Base-by-base conservation (phyloP, 805 yeast species). In the Candida vartiovaarae region DNA sequence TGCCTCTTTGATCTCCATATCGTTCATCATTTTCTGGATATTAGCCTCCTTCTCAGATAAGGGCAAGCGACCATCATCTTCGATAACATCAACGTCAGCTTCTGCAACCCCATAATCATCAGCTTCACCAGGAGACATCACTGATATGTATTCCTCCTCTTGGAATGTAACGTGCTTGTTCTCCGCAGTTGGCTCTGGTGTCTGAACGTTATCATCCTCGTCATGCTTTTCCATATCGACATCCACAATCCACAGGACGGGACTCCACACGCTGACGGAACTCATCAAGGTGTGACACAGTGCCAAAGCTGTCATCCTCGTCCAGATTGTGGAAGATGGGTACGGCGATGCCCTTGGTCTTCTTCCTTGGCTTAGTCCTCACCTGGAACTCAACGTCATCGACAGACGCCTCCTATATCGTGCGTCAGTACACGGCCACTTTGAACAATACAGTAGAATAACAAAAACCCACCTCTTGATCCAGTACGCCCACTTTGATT, bases 1-100 rank as follows among this genome's bases (percentile, higher is more conserved):
- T 0, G 68, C 64, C 31, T 63, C 65, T 34, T 64, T 63, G 26
- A 66, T 65, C 29, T 62, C 65, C 48, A 57, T 53, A 7, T 58
- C 53, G 5, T 54, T 43, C 33, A 60, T 37, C 36, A 53, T 45
- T 36, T 51, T 45, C 38, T 62, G 67, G 23, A 38, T 38, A 20
- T n/a, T 31, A 11, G 43, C 32, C 43, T 65, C 68, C 9, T 49
- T 54, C 8, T 54, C 50, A 1, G 61, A 53, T 15, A 65, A 42
- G 2, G 68, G 60, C 27, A 65, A 25, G 20, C 51, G 38, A 4
- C 55, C 57, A 38, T 53, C 56, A 15, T 50, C 53, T 5, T 47
- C n/a, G 8, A 28, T 32, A 6, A 9, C 8, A 20, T 33, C 35
- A 23, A 15, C 23, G 8, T 33, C 35, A 11, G 28, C 39, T 28